These are phyloP conservation scores for Bisporella sp. DNA, from an alignment of 2,329 filamentous ascomycete species.

Conservation along the genomic window DNA sequence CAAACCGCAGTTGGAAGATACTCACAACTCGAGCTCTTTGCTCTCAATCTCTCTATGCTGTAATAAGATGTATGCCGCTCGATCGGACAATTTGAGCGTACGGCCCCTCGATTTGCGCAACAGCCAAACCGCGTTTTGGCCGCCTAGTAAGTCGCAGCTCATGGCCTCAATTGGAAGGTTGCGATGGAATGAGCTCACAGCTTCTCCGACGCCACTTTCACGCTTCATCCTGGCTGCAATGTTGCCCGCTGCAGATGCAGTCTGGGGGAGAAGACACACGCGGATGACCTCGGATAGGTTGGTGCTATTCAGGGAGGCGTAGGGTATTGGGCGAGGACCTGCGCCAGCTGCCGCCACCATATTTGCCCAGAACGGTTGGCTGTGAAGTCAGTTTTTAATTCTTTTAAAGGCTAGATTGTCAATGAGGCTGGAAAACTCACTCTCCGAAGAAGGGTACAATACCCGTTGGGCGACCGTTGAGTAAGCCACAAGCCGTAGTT, in stretches of 20 bases:
- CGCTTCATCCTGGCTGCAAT: constrained; percentile 53
- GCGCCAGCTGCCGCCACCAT: constrained; percentile 66
- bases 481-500: constrained; percentile 48
- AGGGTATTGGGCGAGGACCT: constrained; percentile 60
- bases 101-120: constrained; percentile 6
- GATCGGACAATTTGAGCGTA: constrained; percentile 16
- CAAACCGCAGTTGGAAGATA: neutral
- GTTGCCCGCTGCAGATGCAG: constrained; percentile 39
- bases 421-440: constrained; percentile 2
- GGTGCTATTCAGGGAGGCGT: constrained; percentile 57
- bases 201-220: constrained; percentile 54
- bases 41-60: constrained; percentile 9
- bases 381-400: constrained; percentile 1
- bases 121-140: constrained; percentile 28
- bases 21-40: constrained; percentile 7
- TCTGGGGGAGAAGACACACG: constrained; percentile 50
- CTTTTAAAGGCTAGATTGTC: neutral
- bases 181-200: constrained; percentile 59
- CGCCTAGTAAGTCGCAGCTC: constrained; percentile 61
- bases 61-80: constrained; percentile 10
- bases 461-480: constrained; percentile 42
- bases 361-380: constrained; percentile 70
- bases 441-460: constrained; percentile 53
- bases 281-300: constrained; percentile 57
- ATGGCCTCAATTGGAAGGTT: constrained; percentile 57